Evolutionary conservation across 2,329 filamentous ascomycete genomes (phyloP).

Genomic region (Aspergillus intermedius): DNA sequence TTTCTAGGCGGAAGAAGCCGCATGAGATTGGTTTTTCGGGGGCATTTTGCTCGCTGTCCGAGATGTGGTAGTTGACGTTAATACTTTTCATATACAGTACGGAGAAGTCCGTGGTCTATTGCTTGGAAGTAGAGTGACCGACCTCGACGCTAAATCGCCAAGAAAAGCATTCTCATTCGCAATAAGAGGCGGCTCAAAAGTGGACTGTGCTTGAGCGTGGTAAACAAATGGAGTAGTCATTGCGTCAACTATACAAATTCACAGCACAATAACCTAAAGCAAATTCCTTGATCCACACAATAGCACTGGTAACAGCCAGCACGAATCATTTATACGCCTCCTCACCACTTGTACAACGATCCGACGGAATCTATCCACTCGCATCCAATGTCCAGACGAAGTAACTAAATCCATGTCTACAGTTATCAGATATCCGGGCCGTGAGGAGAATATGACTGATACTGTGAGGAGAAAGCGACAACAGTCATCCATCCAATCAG

Average conservation of each 20-base stretch:
- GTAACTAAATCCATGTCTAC: background rate
- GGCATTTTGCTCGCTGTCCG: constrained; percentile 46
- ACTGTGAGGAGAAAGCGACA: background rate
- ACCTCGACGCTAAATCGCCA: constrained; percentile 56
- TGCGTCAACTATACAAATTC: constrained; percentile 4
- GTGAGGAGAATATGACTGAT: background rate
- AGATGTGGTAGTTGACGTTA: background rate
- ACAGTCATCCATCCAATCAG: too few relatives aligned
- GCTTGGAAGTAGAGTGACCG: constrained; percentile 2
- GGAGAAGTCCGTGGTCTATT: background rate
- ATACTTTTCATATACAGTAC: background rate
- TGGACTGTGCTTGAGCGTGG: constrained; percentile 52
- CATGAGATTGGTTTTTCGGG: constrained; percentile 55
- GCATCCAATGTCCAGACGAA: background rate
- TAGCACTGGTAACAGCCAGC: background rate
- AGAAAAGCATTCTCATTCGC: constrained; percentile 63
- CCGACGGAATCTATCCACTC: background rate
- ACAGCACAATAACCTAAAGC: background rate
- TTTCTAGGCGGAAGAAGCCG: constrained; percentile 62
- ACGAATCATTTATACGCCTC: background rate
- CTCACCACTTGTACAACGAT: background rate
- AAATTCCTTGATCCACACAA: background rate
- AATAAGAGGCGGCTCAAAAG: constrained; percentile 59
- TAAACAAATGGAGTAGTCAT: constrained; percentile 45
- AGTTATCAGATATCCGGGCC: background rate